These are phyloP conservation scores for Amphirosellinia nigrospora DNA, from an alignment of 495 filamentous ascomycete species.

Conservation along the genomic window DNA sequence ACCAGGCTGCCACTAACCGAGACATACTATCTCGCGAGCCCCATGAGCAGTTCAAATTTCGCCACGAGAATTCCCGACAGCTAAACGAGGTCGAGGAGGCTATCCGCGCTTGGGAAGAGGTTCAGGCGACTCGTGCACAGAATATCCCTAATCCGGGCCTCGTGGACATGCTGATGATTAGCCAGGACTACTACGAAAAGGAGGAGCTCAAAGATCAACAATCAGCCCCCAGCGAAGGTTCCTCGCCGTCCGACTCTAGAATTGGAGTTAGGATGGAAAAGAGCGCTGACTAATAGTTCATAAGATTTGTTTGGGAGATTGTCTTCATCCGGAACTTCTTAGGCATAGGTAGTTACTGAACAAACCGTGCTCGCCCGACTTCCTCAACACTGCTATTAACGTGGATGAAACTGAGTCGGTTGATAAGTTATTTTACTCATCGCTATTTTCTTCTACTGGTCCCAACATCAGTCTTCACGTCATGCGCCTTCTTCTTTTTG, in stretches of 20 bases:
- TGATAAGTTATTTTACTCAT: background rate
- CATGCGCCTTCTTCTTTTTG: background rate
- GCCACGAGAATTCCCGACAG: background rate
- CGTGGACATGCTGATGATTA: slow-evolving; percentile 24
- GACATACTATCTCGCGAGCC: slow-evolving; percentile 19
- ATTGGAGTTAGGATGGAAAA: background rate
- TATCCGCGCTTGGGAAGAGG: slow-evolving; percentile 25
- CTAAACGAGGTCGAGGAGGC: slow-evolving; percentile 12
- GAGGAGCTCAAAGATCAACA: background rate
- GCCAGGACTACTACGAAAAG: slow-evolving; percentile 14
- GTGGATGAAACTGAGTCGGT: background rate
- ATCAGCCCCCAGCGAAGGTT: background rate
- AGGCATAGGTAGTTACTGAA: background rate
- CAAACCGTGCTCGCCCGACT: background rate
- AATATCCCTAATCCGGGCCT: slow-evolving; percentile 5
- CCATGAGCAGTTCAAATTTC: slow-evolving; percentile 16
- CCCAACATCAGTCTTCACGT: background rate
- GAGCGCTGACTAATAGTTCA: background rate
- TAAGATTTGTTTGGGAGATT: background rate
- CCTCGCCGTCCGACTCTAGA: background rate
- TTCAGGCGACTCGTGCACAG: background rate
- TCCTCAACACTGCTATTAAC: background rate
- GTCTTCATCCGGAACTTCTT: background rate
- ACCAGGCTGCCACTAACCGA: slow-evolving; percentile 19
- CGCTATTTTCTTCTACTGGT: background rate